Evolutionary conservation across 2,329 filamentous ascomycete genomes (phyloP), one percentile per base, ranked within the genome.

Genomic region (Ophiocordyceps unilateralis): DNA sequence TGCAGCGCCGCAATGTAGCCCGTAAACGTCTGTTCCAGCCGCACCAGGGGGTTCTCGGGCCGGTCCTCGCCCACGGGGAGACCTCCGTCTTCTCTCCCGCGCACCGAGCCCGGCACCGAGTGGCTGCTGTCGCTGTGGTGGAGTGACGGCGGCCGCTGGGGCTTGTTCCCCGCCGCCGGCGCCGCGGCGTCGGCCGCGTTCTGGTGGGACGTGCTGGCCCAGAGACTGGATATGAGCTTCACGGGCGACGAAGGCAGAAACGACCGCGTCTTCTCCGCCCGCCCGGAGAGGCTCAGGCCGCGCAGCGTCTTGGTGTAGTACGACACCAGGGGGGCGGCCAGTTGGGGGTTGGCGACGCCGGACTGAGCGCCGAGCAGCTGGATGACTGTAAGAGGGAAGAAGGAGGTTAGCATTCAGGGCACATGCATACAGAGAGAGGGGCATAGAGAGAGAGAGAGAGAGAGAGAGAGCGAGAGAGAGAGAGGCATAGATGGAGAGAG

Each of bases 231-330:
- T 15, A 96, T 68, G 54, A 94, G 70, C 58, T 95, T 96, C 40
- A 93, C 84, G 0, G 89, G 88, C 1, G 88, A 95, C n/a, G 81
- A 75, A 5, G 78, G 78, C 10, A 89, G 71, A 55, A 84, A 83
- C 1, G 77, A 78, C 43, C 72, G 72, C 11, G 76, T 72, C 57
- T 76, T 82, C 53, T 79, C 76, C 0, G 72, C 69, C 36, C 79
- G 72, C 26, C 75, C 66, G 19, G 74, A 67, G 36, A 83, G 67
- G 40, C 72, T 73, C 21, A 94, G 64, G 4, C 78, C 76, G 28
- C 80, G 79, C 23, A 94, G 67, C 2, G 84, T 76, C 47, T 86
- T 86, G 39, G 78, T 78, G 54, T 94, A 83, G 50, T 83, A 85
- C 11, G 78, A 78, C 4, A 93, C 72, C 47, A 93, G 66, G 0